These are phyloP conservation scores for Gastrodia elata DNA, from an alignment of 106 monocot species.

Conservation along the genomic window DNA sequence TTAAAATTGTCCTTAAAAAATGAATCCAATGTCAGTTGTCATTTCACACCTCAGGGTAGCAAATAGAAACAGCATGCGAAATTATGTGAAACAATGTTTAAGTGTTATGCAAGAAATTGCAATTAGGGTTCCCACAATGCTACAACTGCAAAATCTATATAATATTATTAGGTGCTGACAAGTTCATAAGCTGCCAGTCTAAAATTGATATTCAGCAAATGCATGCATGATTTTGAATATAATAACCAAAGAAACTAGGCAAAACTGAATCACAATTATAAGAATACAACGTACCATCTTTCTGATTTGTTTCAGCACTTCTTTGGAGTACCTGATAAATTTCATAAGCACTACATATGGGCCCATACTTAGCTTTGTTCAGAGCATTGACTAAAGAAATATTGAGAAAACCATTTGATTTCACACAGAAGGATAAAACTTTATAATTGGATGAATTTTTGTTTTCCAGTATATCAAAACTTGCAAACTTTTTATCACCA, in stretches of 20 bases:
- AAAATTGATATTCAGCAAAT: not conserved
- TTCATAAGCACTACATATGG: constrained; percentile 36
- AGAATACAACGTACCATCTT: constrained; percentile 19
- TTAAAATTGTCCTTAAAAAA: not conserved
- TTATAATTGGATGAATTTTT: constrained; percentile 12
- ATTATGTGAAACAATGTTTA: not conserved
- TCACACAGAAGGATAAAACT: constrained; percentile 9
- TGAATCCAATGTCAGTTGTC: not conserved
- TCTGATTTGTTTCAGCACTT: constrained; percentile 18
- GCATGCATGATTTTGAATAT: not conserved
- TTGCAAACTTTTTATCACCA: constrained; percentile 18
- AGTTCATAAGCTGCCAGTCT: not conserved
- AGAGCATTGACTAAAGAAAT: constrained; percentile 20
- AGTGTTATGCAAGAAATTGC: not conserved
- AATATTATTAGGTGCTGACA: not conserved
- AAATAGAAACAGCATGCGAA: not conserved
- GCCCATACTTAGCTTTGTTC: constrained; percentile 16
- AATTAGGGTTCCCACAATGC: not conserved
- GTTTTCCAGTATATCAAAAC: constrained; percentile 22
- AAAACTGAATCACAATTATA: constrained; percentile 3
- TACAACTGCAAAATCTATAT: not conserved
- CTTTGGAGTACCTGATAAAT: constrained; percentile 26
- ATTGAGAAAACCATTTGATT: constrained; percentile 23
- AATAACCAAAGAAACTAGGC: not conserved
- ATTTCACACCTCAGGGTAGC: not conserved